Evolutionary conservation across 441 rosid genomes (phyloP).

Genomic region (Populus hybrid): DNA sequence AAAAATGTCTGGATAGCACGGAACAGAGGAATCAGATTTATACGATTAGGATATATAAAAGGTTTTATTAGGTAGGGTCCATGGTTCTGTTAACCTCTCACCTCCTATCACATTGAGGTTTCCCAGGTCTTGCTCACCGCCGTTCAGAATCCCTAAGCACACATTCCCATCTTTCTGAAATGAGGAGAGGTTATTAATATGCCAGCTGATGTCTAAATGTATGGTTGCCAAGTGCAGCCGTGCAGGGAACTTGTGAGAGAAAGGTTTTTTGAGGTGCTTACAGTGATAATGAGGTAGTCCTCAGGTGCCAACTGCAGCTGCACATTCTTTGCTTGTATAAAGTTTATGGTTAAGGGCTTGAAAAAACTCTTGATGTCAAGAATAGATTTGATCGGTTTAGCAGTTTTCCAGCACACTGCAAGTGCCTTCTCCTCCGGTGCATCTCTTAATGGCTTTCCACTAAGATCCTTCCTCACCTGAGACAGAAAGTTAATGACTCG

Average conservation of each 20-base stretch:
- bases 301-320: constrained; percentile 69
- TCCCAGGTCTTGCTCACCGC: constrained; percentile 64
- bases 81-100: constrained; percentile 19
- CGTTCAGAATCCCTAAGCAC: constrained; percentile 86
- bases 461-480: constrained; percentile 57
- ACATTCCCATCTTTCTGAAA: constrained; percentile 62
- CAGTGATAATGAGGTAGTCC: constrained; percentile 78
- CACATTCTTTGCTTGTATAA: constrained; percentile 41
- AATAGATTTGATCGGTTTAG: constrained; percentile 58
- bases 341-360: constrained; percentile 65
- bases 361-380: constrained; percentile 64
- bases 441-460: constrained; percentile 57
- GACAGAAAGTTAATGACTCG: constrained; percentile 9
- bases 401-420: constrained; percentile 86
- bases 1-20: constrained; percentile 49
- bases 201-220: not conserved
- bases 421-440: constrained; percentile 69
- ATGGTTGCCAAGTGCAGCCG: not conserved
- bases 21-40: not conserved
- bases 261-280: constrained; percentile 29
- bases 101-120: constrained; percentile 76
- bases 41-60: not conserved
- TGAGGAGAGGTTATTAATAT: not conserved
- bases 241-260: not conserved
- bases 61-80: not conserved